Evolutionary conservation across 2,329 filamentous ascomycete genomes (phyloP).

Genomic region (Fusarium sp.): DNA sequence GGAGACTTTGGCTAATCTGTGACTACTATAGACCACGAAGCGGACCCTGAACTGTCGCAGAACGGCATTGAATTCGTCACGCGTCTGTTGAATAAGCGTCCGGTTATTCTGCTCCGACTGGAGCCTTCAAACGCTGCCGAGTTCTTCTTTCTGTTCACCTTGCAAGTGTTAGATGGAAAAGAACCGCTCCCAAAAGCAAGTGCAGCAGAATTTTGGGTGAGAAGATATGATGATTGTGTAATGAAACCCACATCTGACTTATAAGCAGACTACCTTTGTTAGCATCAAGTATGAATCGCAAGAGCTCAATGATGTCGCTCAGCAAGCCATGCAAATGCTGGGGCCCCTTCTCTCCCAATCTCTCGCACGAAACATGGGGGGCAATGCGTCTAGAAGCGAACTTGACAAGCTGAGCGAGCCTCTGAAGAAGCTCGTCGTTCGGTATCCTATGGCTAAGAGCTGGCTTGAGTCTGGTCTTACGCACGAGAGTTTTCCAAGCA

Average conservation of each 20-base stretch:
- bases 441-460: constrained; percentile 64
- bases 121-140: constrained; percentile 68
- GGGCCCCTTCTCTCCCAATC: constrained; percentile 70
- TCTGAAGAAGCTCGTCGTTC: constrained; percentile 72
- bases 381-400: constrained; percentile 75
- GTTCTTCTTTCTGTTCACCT: constrained; percentile 76
- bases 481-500: constrained; percentile 66
- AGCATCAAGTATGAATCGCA: constrained; percentile 57
- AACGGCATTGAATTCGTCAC: constrained; percentile 78
- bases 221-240: constrained; percentile 22
- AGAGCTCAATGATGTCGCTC: constrained; percentile 57
- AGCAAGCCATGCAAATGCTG: constrained; percentile 65
- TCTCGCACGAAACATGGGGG: constrained; percentile 73
- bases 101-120: constrained; percentile 68
- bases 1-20: background rate
- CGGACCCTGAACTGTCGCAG: constrained; percentile 78
- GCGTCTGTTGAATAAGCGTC: constrained; percentile 69
- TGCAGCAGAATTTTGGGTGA: constrained; percentile 80
- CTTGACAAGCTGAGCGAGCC: constrained; percentile 77
- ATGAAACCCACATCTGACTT: background rate
- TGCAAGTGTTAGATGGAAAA: constrained; percentile 75
- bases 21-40: constrained; percentile 67
- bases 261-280: constrained; percentile 63
- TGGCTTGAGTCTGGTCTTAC: constrained; percentile 73
- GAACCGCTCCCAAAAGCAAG: constrained; percentile 81